Base-by-base conservation (phyloP, 2,329 filamentous ascomycete genomes). In the Colletotrichum chrysophilum region DNA sequence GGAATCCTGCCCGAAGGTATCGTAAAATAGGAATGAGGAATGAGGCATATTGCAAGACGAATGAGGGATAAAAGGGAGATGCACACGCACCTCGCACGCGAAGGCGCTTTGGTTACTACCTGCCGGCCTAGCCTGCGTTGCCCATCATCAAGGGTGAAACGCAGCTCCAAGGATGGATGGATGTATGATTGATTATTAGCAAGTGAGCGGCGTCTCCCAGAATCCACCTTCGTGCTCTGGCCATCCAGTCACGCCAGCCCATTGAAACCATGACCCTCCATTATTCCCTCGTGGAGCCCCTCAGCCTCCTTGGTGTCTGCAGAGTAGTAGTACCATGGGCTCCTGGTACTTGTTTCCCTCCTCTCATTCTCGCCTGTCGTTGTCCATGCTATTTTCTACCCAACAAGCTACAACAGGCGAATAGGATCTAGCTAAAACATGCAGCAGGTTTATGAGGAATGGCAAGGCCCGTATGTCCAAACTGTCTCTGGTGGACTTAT, bases 141-240 rank as follows among this genome's bases (percentile, higher is more conserved):
- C 55, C 69, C 32, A 56, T 62, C 21, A 36, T 30, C 69, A 34
- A 64, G 73, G 62, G 55, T 73, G 69, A 75, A 75, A 73, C 73
- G 26, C 62, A 67, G 30, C 28, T 34, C 24, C 69, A 72, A 67
- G 73, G 73, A 61, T 75, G 32, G 34, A 66, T 16, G 24, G 67
- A 72, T 73, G 69, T 75, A 64, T 67, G 73, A 75, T 72, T 67
- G 56, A 72, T 67, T 56, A 21, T 43, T 73, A 72, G 73, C 62
- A 64, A 73, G 62, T 64, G 32, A 67, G 56, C 56, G 69, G 55
- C 26, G 36, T 66, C 61, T 48, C 30, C n/a, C 56, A 18, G 55
- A 71, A 71, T 66, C 69, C 72, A 72, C 72, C 38, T 71, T 30
- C 55, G 16, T 56, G 61, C 55, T 56, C 61, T 62, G 38, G 36